A percentile compares a stretch with the other conserved stretches of the same genome.
phyloP scores from a whole-genome alignment of 768 basidiomycete genomes.

The Tricholoma flavovirens region DNA sequence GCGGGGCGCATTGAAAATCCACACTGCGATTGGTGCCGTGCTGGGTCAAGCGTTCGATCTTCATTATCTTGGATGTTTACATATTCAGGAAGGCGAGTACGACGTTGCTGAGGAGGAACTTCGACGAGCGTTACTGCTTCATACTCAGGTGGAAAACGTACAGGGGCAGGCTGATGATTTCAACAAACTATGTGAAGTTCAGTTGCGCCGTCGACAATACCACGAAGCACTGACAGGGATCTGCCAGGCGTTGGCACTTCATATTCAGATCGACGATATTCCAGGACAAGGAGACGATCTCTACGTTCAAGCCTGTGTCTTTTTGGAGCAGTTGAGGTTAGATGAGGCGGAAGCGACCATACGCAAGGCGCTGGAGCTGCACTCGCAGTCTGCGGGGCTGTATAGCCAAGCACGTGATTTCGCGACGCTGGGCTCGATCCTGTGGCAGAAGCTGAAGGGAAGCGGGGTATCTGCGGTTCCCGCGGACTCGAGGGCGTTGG shows the following conservation, averaged over 20 bases:
- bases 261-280: slow-evolving; percentile 17
- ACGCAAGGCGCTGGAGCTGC: slow-evolving; percentile 16
- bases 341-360: slow-evolving; percentile 16
- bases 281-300: slow-evolving; percentile 22
- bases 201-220: slow-evolving; percentile 7
- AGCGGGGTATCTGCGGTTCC: too few species aligned
- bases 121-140: slow-evolving; percentile 7
- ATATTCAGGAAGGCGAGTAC: slow-evolving; percentile 7
- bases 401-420: slow-evolving; percentile 14
- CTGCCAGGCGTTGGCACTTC: slow-evolving; percentile 13
- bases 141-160: slow-evolving; percentile 10
- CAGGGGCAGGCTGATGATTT: slow-evolving; percentile 18
- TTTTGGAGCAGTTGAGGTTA: slow-evolving; percentile 15
- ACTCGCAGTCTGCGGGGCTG: slow-evolving; percentile 7
- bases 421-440: slow-evolving; percentile 18
- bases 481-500: too few species aligned
- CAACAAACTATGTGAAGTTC: slow-evolving; percentile 12
- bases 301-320: slow-evolving; percentile 20
- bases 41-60: slow-evolving; percentile 17
- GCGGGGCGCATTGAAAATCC: slow-evolving; percentile 1
- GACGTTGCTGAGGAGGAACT: slow-evolving; percentile 12
- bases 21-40: slow-evolving; percentile 4
- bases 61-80: slow-evolving; percentile 11
- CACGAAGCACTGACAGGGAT: slow-evolving; percentile 12
- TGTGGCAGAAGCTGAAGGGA: slow-evolving; percentile 12